phyloP scores from a whole-genome alignment of 2,329 filamentous ascomycete species.

The Aspergillus quadricinctus region DNA sequence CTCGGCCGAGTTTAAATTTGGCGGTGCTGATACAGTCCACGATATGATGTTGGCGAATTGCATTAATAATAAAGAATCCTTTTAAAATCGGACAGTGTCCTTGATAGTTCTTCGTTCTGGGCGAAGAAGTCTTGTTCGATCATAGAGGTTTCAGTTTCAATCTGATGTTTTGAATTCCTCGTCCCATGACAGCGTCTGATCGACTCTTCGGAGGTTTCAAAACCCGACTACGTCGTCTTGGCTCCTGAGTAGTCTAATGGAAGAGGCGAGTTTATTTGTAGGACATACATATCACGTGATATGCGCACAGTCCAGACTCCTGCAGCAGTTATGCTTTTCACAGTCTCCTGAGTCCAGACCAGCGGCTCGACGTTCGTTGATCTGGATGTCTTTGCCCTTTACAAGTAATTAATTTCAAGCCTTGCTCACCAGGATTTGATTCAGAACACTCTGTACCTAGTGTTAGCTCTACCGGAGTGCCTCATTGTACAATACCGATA shows the following conservation, averaged over 20 bases:
- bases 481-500: background rate
- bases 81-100: background rate
- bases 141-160: too few relatives aligned
- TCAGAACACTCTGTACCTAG: background rate
- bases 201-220: background rate
- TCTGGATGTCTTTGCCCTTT: background rate
- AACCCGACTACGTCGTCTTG: background rate
- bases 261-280: background rate
- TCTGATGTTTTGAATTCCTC: background rate
- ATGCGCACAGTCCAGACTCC: background rate
- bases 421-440: background rate
- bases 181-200: background rate
- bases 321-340: background rate
- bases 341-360: background rate
- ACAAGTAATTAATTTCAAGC: background rate
- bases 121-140: background rate
- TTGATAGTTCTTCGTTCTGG: background rate
- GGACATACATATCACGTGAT: background rate
- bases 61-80: background rate
- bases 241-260: background rate
- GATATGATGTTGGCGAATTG: background rate
- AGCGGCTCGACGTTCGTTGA: background rate
- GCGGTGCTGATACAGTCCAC: too few relatives aligned
- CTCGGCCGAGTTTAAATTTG: background rate
- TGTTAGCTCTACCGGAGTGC: background rate